Evolutionary conservation across 164 flowering plant species (phyloP), one percentile per base, ranked within the genome.

Genomic region (Tetracentron sinense): DNA sequence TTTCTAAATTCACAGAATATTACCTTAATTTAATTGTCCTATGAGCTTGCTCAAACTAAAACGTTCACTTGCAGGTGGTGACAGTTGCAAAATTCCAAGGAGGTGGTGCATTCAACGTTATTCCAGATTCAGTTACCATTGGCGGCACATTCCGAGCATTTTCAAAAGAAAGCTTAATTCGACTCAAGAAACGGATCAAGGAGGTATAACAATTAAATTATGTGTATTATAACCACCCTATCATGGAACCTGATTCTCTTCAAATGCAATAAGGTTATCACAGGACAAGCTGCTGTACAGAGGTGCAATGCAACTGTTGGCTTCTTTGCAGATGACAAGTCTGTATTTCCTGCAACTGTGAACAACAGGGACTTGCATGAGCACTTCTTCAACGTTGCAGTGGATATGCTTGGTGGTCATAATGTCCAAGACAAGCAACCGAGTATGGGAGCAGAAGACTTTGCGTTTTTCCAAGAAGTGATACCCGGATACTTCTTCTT

Each of bases 71-170:
- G 47, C 78, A 82, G 85, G 83, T 82, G 22, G 81, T 82, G 17
- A 82, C 81, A 7, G 81, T 82, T 33, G 83, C 75, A 16, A 79
- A 77, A 35, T 75, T 82, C 66, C 78, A 77, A 72, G 85, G 85
- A 49, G 85, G 85, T 15, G 80, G 71, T 42, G 81, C 85, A 57
- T 77, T 82, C 53, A 82, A 82, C 66, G 85, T 79, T 16, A 82
- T 82, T 62, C 85, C 83, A 10, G 85, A 82, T 72, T 79, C 77
- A 23, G 85, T 82, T 48, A 75, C 81, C 15, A 82, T 82, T 57
- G 85, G 83, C 26, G 85, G 85, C 59, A 82, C 83, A 7, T 79
- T 79, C 66, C 72, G 85, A 30, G 81, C 85, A 38, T 77, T 82
- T 58, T 69, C 81, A 14, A 67, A 57, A 58, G 63, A 71, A 54